Evolutionary conservation across 345 rosid genomes (phyloP), one percentile per base, ranked within the genome.

Genomic region (Eucalyptus cloeziana): DNA sequence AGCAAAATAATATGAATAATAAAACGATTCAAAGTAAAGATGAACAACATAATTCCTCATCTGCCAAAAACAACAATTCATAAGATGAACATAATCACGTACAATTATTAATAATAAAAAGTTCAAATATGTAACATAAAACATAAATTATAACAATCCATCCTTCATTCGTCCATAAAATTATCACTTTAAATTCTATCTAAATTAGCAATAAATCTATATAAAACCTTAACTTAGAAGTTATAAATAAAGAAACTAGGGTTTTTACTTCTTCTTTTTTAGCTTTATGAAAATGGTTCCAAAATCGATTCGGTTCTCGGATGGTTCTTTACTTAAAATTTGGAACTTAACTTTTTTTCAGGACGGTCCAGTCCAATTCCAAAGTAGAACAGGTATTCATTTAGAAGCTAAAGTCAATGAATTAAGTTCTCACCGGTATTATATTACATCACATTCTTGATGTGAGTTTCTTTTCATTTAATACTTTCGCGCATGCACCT

Each of bases 331-430:
- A 2, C 62, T 22, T 13, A 56, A 25, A 56, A 25, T 25, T 24
- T 22, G 62, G 13, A 56, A 22, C 5, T 56, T 0, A 25, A 56
- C 62, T 25, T 56, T 4, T 56, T 56, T 56, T 56, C 2, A 56
- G 13, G 62, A 25, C 0, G 2, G 0, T 56, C 6, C 3, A 10
- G 3, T 56, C 30, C 62, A 56, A 56, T 56, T 56, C 13, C 6
- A 1, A 0, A 4, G 6, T 22, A 56, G 62, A 4, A 56, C 0
- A 0, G 0, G 3, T 56, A 19, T 71, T 5, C 45, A 17, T 11
- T 2, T 71, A 33, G 9, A 71, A 71, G 7, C 3, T 33, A 4
- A 33, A 69, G 13, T 4, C 25, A 71, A 71, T 37, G 2, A 69
- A 22, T 5, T 33, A 71, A 2, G 2, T 71, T 7, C 11, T 21